Evolutionary conservation across 768 basidiomycete species (phyloP).

Genomic region (Mycena vulgaris): DNA sequence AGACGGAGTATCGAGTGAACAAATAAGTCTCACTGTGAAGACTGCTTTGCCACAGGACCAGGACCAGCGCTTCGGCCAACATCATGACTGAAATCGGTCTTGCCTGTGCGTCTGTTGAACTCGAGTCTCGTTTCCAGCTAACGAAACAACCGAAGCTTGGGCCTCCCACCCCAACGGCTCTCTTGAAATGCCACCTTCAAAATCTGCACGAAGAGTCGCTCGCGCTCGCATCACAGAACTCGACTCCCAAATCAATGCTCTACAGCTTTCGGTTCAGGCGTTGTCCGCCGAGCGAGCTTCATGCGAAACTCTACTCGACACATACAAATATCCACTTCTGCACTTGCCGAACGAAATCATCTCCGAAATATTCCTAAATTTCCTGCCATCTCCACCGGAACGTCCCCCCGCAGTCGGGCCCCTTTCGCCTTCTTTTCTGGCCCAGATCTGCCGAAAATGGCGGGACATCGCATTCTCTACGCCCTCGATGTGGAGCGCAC

Average conservation of each 20-base stretch:
- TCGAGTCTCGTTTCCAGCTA: too few species aligned
- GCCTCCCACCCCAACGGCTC: too few species aligned
- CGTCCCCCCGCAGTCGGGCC: neutral
- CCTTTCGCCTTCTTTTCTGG: neutral
- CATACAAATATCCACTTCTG: constrained; percentile 8
- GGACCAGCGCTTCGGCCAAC: too few species aligned
- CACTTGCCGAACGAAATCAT: constrained; percentile 5
- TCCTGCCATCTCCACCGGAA: neutral
- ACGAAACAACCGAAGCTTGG: too few species aligned
- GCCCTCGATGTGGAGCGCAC: neutral
- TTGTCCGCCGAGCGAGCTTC: neutral
- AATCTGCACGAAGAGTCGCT: too few species aligned
- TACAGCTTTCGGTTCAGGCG: neutral
- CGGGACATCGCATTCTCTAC: neutral
- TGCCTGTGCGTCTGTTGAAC: too few species aligned
- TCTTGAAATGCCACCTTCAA: too few species aligned
- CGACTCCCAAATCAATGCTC: neutral
- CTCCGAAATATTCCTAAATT: neutral
- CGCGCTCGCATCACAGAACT: neutral
- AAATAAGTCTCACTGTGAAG: too few species aligned
- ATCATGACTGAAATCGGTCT: too few species aligned
- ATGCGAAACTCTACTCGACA: neutral
- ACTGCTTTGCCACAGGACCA: too few species aligned
- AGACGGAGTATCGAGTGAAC: too few species aligned
- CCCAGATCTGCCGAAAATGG: neutral